Evolutionary conservation across 1,284 basidiomycete species (phyloP).

Genomic region (Boletus hoseneyae): DNA sequence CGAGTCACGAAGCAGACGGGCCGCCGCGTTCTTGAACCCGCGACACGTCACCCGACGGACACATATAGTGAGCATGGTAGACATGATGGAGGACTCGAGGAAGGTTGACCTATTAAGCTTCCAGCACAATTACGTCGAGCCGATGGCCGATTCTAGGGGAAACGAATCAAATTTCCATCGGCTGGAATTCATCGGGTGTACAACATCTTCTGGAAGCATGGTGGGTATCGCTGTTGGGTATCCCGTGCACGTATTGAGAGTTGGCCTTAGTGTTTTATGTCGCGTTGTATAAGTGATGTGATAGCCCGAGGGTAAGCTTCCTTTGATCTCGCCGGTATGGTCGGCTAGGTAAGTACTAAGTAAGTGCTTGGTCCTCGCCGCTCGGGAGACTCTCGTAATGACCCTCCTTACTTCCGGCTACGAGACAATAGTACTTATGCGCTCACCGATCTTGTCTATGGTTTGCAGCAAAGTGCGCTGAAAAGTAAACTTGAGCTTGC

Average conservation of each 20-base stretch:
- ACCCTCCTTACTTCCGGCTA: too few species aligned
- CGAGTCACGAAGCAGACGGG: background rate
- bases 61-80: background rate
- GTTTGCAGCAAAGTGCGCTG: too few species aligned
- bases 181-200: conserved; percentile 4
- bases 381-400: too few species aligned
- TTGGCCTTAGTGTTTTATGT: background rate
- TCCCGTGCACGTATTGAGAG: background rate
- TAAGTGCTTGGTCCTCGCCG: background rate
- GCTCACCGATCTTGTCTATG: too few species aligned
- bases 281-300: background rate
- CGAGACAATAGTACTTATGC: too few species aligned
- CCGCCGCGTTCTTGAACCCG: too few species aligned
- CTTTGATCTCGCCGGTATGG: conserved; percentile 4
- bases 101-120: background rate
- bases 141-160: conserved; percentile 1
- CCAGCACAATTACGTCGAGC: conserved; percentile 7
- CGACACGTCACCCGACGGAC: too few species aligned
- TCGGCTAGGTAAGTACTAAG: background rate
- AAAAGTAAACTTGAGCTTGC: background rate
- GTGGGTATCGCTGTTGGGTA: background rate
- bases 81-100: background rate
- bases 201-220: conserved; percentile 14
- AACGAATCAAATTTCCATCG: conserved; percentile 12
- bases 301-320: background rate